phyloP scores from a whole-genome alignment of 2,329 filamentous ascomycete genomes.

The Fusarium sp. region DNA sequence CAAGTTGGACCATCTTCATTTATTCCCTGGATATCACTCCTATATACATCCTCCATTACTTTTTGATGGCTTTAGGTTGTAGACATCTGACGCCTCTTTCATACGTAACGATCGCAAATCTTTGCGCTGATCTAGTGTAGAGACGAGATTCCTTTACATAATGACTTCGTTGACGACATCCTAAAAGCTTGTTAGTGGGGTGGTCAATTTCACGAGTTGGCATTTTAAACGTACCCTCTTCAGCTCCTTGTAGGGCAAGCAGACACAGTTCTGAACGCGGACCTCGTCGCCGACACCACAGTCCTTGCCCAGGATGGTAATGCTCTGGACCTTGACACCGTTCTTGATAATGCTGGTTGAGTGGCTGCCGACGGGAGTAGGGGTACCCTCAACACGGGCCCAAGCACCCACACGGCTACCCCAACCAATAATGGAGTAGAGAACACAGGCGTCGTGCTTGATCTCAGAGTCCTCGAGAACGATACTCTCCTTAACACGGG shows the following conservation, averaged over 20 bases:
- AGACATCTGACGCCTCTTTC: slow-evolving; percentile 16
- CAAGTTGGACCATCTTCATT: slow-evolving; percentile 12
- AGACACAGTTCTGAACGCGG: slow-evolving; percentile 96
- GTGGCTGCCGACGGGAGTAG: slow-evolving; percentile 87
- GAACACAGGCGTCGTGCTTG: slow-evolving; percentile 94
- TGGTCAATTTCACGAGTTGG: not conserved
- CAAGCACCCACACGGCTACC: slow-evolving; percentile 96
- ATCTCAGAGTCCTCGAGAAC: slow-evolving; percentile 95
- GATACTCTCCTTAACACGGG: slow-evolving; percentile 93
- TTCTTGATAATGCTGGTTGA: slow-evolving; percentile 97
- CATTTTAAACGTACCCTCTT: slow-evolving; percentile 76
- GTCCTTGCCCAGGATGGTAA: slow-evolving; percentile 97
- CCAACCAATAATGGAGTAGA: slow-evolving; percentile 98
- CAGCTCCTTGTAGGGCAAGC: slow-evolving; percentile 96
- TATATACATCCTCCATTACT: slow-evolving; percentile 38
- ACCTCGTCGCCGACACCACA: slow-evolving; percentile 94
- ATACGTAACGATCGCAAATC: slow-evolving; percentile 15
- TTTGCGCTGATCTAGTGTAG: slow-evolving; percentile 30
- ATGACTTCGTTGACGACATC: slow-evolving; percentile 90
- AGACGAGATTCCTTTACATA: slow-evolving; percentile 69
- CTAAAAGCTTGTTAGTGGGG: slow-evolving; percentile 58
- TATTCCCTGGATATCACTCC: slow-evolving; percentile 16
- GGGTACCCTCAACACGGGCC: slow-evolving; percentile 96
- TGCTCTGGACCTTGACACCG: slow-evolving; percentile 97
- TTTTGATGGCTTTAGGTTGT: slow-evolving; percentile 14